Evolutionary conservation across 495 filamentous ascomycete species (phyloP).

Genomic region (Pyronema omphalodes): DNA sequence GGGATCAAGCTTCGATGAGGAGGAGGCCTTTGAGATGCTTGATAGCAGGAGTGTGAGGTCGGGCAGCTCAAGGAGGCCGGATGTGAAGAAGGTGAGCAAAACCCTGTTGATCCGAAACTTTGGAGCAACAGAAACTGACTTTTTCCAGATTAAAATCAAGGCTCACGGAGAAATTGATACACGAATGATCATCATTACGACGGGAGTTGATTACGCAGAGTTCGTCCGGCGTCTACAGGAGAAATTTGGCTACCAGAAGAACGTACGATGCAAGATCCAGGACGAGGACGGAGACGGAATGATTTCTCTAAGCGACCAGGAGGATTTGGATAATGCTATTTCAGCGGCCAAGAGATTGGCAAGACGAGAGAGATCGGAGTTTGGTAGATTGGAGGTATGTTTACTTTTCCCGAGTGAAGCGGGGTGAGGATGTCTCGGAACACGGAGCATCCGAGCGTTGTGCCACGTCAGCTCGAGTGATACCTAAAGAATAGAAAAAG

Average conservation of each 20-base stretch:
- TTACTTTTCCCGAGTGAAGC: not conserved
- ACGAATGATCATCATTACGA: slow-evolving; percentile 76
- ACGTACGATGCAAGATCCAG: slow-evolving; percentile 68
- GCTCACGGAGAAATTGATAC: slow-evolving; percentile 70
- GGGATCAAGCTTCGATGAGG: slow-evolving; percentile 44
- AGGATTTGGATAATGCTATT: slow-evolving; percentile 81
- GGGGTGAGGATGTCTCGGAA: too few relatives aligned
- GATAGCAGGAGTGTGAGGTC: slow-evolving; percentile 18
- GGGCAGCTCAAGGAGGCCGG: slow-evolving; percentile 19
- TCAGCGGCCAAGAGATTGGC: slow-evolving; percentile 46
- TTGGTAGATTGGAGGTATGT: slow-evolving; percentile 86
- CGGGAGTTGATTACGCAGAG: slow-evolving; percentile 52
- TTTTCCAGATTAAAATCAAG: slow-evolving; percentile 55
- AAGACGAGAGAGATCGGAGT: slow-evolving; percentile 53
- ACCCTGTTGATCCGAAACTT: not conserved
- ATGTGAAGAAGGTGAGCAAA: slow-evolving; percentile 19
- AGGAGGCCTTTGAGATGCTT: slow-evolving; percentile 74
- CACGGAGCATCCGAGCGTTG: too few relatives aligned
- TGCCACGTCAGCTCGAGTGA: not conserved
- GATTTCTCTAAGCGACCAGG: slow-evolving; percentile 92
- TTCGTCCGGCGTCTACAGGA: slow-evolving; percentile 58
- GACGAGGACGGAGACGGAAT: slow-evolving; percentile 78
- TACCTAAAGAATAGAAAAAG: not conserved
- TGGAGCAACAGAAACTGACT: not conserved
- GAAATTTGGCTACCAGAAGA: slow-evolving; percentile 57